These are phyloP conservation scores for Claviceps pazoutovae DNA, from an alignment of 2,329 filamentous ascomycete genomes.

Conservation along the genomic window DNA sequence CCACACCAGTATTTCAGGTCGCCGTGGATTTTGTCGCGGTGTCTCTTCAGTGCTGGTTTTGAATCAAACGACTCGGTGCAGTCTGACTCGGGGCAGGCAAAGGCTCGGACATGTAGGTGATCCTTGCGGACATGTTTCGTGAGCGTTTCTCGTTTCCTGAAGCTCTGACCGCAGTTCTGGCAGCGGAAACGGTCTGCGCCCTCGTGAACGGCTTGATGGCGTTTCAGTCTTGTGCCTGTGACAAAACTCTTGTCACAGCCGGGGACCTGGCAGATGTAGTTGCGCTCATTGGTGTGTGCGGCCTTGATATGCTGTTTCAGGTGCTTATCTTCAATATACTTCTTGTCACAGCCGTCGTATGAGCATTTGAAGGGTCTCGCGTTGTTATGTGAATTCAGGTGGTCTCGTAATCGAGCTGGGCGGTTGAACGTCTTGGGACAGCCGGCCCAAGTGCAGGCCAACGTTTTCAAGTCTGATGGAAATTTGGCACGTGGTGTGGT, in stretches of 20 bases:
- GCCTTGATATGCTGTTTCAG: constrained; percentile 74
- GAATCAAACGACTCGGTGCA: constrained; percentile 65
- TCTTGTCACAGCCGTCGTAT: constrained; percentile 60
- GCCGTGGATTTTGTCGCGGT: constrained; percentile 57
- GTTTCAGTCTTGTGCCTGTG: constrained; percentile 61
- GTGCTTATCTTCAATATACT: constrained; percentile 77
- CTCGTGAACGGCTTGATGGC: constrained; percentile 63
- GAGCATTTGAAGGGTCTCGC: constrained; percentile 67
- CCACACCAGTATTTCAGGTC: constrained; percentile 62
- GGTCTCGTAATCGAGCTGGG: constrained; percentile 64
- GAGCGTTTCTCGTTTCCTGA: constrained; percentile 77
- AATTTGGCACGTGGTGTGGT: constrained; percentile 37
- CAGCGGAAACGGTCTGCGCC: constrained; percentile 65
- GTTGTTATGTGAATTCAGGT: constrained; percentile 74
- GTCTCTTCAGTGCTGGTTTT: constrained; percentile 54
- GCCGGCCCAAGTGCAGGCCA: constrained; percentile 57
- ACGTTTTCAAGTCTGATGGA: constrained; percentile 62
- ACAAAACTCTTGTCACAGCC: constrained; percentile 71
- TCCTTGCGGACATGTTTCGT: constrained; percentile 67
- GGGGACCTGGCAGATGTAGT: constrained; percentile 56
- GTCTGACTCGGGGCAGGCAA: constrained; percentile 45
- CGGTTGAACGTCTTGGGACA: constrained; percentile 82
- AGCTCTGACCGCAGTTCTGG: constrained; percentile 60
- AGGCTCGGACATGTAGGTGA: constrained; percentile 60
- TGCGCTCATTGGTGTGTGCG: constrained; percentile 57